Base-by-base conservation (phyloP, 1,139 yeast genomes). In the Nakaseomyces kungkrabaensis region DNA sequence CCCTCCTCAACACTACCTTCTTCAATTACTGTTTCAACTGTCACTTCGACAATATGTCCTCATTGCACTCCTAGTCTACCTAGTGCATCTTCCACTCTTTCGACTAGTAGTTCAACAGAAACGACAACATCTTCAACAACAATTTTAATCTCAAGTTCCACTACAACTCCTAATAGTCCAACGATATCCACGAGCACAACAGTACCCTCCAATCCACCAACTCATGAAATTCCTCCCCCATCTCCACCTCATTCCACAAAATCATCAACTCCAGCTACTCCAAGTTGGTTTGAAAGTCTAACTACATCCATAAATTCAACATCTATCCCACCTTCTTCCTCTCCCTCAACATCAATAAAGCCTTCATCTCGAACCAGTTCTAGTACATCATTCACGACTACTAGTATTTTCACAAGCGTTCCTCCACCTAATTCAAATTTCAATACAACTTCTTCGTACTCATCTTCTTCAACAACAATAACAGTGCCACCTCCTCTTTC, bases 251-350 rank as follows among this genome's bases (percentile, higher is more conserved):
- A 7, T 29, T 29, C 31, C 9, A 7, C 31, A 6, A 29, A 29
- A 3, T 9, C 31, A 9, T 29, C 9, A 6, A 33, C 36, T 1
- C 36, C 36, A 5, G 4, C 4, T 8, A 37, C 48, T 17, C 10
- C 43, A 8, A 45, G 50, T 17, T 31, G 9, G 10, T 45, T 57
- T 37, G 38, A 50, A 7, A 45, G 50, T 11, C 51, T 54, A 40
- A 54, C 54, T 10, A 48, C 52, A 13, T 48, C 54, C 4, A 41
- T 34, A 9, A 26, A 29, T 22, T 22, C 25, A n/a, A 48, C 55
- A 8, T 55, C 57, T 9, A 48, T 52, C 4, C 56, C 56, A 11
- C 52, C 57, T 5, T 46, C 55, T 5, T 37, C 40, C 4, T 13
- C 7, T 37, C 40, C 40, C 3, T 25, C 40, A 17, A 37, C 40